phyloP scores from a whole-genome alignment of 2,329 filamentous ascomycete genomes.

The Botryosphaeria dothidea region DNA sequence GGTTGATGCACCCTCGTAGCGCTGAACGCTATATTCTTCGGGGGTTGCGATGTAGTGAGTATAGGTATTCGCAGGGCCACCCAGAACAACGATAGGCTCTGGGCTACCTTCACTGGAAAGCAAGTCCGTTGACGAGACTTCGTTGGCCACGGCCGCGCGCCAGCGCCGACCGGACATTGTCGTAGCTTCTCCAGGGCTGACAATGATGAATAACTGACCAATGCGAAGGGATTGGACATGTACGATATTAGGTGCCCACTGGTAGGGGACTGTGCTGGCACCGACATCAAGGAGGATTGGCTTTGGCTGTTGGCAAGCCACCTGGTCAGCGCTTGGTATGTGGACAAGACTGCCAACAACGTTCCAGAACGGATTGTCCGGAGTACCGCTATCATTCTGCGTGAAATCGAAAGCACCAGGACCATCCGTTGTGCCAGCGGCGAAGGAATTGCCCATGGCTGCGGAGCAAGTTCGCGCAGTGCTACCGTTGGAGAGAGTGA shows the following conservation, averaged over 20 bases:
- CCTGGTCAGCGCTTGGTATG: constrained; percentile 68
- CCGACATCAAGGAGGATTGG: constrained; percentile 87
- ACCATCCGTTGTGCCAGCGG: constrained; percentile 88
- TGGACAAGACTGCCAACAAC: constrained; percentile 73
- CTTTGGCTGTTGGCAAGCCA: constrained; percentile 76
- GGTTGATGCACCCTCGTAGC: constrained; percentile 94
- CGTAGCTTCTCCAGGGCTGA: constrained; percentile 83
- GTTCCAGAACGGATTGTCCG: constrained; percentile 78
- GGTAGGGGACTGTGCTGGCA: constrained; percentile 73
- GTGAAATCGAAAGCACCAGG: constrained; percentile 93
- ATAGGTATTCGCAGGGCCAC: constrained; percentile 89
- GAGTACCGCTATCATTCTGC: constrained; percentile 75
- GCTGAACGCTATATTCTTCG: constrained; percentile 80
- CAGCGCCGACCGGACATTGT: constrained; percentile 92
- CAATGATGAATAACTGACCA: constrained; percentile 80
- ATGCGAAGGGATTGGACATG: constrained; percentile 84
- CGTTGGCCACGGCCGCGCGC: constrained; percentile 65
- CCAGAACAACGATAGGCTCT: constrained; percentile 70
- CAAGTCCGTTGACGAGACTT: constrained; percentile 35
- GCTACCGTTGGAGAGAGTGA: constrained; percentile 72
- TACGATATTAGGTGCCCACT: constrained; percentile 89
- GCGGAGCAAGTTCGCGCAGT: constrained; percentile 77
- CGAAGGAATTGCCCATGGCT: constrained; percentile 88
- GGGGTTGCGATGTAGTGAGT: constrained; percentile 78
- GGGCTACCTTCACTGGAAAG: constrained; percentile 10